phyloP scores from a whole-genome alignment of 352 stramenopile genomes.

The Globisporangium nagaii region DNA sequence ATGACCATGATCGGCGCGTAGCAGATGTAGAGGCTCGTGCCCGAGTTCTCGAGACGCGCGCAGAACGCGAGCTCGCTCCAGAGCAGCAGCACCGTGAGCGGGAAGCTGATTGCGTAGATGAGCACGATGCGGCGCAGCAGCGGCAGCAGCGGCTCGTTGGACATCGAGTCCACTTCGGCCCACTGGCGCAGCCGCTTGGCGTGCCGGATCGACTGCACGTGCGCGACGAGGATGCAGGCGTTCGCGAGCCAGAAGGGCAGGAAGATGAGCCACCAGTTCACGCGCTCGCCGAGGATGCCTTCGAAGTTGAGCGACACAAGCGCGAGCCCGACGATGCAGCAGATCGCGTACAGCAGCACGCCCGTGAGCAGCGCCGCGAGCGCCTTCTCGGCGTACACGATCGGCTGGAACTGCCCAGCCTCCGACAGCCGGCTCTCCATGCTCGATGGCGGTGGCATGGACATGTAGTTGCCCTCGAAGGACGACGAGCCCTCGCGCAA shows the following conservation, averaged over 20 bases:
- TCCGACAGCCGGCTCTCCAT: slow-evolving; percentile 19
- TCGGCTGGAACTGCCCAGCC: slow-evolving; percentile 57
- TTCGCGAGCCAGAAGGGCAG: slow-evolving; percentile 80
- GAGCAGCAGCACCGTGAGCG: slow-evolving; percentile 61
- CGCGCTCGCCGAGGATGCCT: slow-evolving; percentile 41
- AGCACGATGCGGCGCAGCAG: slow-evolving; percentile 70
- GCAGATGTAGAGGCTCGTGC: slow-evolving; percentile 73
- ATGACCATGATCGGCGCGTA: slow-evolving; percentile 79
- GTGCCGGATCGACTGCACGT: slow-evolving; percentile 56
- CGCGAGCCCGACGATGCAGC: slow-evolving; percentile 61
- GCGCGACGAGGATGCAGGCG: slow-evolving; percentile 44
- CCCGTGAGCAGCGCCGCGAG: slow-evolving; percentile 68
- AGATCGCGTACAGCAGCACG: slow-evolving; percentile 70
- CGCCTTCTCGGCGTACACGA: slow-evolving; percentile 73
- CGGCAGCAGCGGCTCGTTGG: slow-evolving; percentile 74
- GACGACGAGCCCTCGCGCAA: slow-evolving; percentile 44
- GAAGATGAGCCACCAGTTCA: slow-evolving; percentile 84
- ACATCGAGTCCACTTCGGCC: slow-evolving; percentile 77
- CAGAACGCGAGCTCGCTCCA: slow-evolving; percentile 84
- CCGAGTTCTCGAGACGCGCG: slow-evolving; percentile 47
- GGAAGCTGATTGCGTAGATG: slow-evolving; percentile 69
- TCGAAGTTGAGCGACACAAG: slow-evolving; percentile 80
- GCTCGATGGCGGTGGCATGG: slow-evolving; percentile 33
- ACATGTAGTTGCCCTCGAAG: slow-evolving; percentile 73
- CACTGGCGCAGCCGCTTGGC: slow-evolving; percentile 63